These are phyloP conservation scores for Colletotrichum chrysophilum DNA, from an alignment of 2,329 filamentous ascomycete species.

Conservation along the genomic window DNA sequence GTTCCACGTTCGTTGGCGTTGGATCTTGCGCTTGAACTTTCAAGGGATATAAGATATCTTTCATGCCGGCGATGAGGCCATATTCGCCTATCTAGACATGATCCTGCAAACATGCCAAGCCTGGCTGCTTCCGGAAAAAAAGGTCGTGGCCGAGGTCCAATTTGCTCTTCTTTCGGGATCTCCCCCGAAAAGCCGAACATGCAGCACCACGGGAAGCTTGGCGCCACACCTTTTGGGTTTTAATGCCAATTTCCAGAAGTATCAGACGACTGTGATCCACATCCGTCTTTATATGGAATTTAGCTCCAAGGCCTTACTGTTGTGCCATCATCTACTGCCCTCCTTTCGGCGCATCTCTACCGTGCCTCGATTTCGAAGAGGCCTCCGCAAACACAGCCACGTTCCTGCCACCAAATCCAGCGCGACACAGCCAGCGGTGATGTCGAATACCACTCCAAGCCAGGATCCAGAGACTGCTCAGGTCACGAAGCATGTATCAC, in stretches of 20 bases:
- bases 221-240: not conserved
- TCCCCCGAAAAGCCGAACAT: not conserved
- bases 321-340: not conserved
- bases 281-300: not conserved
- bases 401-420: not conserved
- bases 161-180: not conserved
- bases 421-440: not conserved
- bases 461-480: not conserved
- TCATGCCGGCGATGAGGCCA: not conserved
- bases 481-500: not conserved
- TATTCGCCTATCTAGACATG: not conserved
- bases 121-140: not conserved
- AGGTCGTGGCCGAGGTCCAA: not conserved
- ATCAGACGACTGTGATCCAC: not conserved
- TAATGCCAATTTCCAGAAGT: not conserved
- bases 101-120: not conserved
- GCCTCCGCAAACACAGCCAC: not conserved
- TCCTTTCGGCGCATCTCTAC: not conserved
- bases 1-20: not conserved
- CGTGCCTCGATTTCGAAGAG: not conserved
- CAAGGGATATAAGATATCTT: not conserved
- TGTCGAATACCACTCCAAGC: not conserved
- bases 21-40: not conserved
- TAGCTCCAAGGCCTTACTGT: not conserved
- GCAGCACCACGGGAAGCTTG: not conserved